These are phyloP conservation scores for Bolboschoenoplectus hybrid DNA, from an alignment of 202 grass and related monocot genomes.

Conservation along the genomic window DNA sequence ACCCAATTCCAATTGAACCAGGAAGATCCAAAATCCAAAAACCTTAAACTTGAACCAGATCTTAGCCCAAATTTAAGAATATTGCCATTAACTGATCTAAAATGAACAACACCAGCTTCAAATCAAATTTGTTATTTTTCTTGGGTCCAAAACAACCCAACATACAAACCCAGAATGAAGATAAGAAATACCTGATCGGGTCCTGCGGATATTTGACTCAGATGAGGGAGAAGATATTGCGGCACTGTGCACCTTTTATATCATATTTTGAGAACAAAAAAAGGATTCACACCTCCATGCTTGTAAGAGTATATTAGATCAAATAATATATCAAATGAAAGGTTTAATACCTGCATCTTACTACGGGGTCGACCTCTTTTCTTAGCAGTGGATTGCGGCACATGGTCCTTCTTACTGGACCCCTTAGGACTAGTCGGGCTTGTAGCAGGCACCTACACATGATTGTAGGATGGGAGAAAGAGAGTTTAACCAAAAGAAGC, in stretches of 20 bases:
- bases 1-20: background rate
- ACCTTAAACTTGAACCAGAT: slow-evolving; percentile 12
- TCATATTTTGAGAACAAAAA: background rate
- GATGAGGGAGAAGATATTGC: background rate
- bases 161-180: background rate
- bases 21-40: background rate
- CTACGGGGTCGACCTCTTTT: background rate
- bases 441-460: slow-evolving; percentile 15
- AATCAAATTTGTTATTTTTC: background rate
- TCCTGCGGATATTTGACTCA: slow-evolving; percentile 25
- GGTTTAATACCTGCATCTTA: slow-evolving; percentile 7
- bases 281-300: background rate
- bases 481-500: background rate
- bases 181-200: slow-evolving; percentile 29
- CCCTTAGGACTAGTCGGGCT: background rate
- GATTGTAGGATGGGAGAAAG: background rate
- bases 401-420: slow-evolving; percentile 17
- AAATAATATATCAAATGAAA: background rate
- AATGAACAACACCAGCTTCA: background rate
- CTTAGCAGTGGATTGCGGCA: background rate
- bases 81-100: background rate
- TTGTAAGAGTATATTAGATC: background rate
- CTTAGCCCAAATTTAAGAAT: background rate
- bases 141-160: background rate
- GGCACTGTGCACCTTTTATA: background rate